These are phyloP conservation scores for Elongisporangium anandrum DNA, from an alignment of 352 stramenopile genomes.

Conservation along the genomic window DNA sequence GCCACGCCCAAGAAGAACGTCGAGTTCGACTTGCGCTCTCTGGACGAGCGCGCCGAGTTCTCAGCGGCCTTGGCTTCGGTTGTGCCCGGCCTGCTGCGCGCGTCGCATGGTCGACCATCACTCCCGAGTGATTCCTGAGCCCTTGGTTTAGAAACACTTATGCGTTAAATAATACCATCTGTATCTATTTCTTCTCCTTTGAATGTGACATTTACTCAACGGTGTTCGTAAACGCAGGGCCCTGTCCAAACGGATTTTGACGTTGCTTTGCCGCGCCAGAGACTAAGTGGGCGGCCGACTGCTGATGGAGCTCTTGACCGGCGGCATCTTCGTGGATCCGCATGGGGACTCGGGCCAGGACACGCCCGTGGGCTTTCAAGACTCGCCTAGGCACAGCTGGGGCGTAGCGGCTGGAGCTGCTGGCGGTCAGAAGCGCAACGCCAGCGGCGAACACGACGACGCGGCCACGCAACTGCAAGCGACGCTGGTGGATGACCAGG, in stretches of 20 bases:
- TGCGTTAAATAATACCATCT: background rate
- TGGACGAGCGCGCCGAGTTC: conserved; percentile 28
- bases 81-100: conserved; percentile 10
- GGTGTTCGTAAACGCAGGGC: background rate
- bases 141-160: background rate
- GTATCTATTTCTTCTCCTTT: background rate
- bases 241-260: background rate
- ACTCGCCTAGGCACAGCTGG: conserved; percentile 41
- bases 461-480: conserved; percentile 11
- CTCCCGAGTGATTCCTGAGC: background rate
- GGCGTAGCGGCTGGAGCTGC: conserved; percentile 15
- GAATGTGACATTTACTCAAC: background rate
- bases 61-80: conserved; percentile 7
- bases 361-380: conserved; percentile 58
- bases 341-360: conserved; percentile 37
- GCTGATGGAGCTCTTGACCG: conserved; percentile 11
- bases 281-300: conserved; percentile 1
- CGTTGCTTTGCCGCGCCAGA: background rate
- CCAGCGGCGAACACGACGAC: conserved; percentile 10
- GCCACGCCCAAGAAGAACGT: conserved; percentile 19
- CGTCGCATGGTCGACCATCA: background rate
- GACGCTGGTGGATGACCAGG: conserved; percentile 11
- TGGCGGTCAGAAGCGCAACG: conserved; percentile 5
- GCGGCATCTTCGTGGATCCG: conserved; percentile 25
- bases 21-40: conserved; percentile 43